These are phyloP conservation scores for Lentinus brumalis DNA, from an alignment of 768 basidiomycete genomes.

Conservation along the genomic window DNA sequence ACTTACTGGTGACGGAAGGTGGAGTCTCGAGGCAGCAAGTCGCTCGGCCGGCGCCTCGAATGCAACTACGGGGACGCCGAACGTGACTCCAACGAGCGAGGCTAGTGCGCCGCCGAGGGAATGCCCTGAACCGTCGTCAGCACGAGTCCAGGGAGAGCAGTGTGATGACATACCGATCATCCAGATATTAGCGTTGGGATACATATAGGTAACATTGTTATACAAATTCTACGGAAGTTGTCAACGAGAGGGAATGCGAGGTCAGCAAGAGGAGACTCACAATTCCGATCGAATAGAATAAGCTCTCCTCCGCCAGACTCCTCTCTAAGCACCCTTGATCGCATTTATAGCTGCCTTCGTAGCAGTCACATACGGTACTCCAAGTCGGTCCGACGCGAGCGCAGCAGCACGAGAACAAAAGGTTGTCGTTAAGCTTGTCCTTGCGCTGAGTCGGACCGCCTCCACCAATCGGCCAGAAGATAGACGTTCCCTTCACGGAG, in stretches of 20 bases:
- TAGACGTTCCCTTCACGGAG: slow-evolving; percentile 92
- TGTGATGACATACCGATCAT: slow-evolving; percentile 52
- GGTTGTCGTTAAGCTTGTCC: slow-evolving; percentile 94
- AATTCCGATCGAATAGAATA: slow-evolving; percentile 86
- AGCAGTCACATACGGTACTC: slow-evolving; percentile 91
- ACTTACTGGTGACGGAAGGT: slow-evolving; percentile 80
- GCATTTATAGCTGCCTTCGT: slow-evolving; percentile 73
- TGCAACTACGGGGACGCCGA: slow-evolving; percentile 89
- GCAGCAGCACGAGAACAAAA: slow-evolving; percentile 96
- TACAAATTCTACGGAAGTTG: slow-evolving; percentile 69
- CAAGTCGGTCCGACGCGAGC: slow-evolving; percentile 94
- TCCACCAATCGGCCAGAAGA: slow-evolving; percentile 62
- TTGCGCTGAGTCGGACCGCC: slow-evolving; percentile 84
- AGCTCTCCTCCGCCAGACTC: slow-evolving; percentile 74
- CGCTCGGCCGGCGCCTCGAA: slow-evolving; percentile 80
- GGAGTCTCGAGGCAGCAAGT: slow-evolving; percentile 56
- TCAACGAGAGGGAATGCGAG: background rate
- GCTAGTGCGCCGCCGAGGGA: slow-evolving; percentile 88
- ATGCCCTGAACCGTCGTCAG: slow-evolving; percentile 42
- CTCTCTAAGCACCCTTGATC: slow-evolving; percentile 79
- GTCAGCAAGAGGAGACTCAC: slow-evolving; percentile 46
- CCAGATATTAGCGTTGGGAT: slow-evolving; percentile 90
- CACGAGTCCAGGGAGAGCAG: background rate
- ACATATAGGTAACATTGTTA: slow-evolving; percentile 89
- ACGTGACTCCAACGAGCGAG: slow-evolving; percentile 82